Conservation (phyloP, 768 basidiomycete genomes). For the Suillus brevipes region DNA sequence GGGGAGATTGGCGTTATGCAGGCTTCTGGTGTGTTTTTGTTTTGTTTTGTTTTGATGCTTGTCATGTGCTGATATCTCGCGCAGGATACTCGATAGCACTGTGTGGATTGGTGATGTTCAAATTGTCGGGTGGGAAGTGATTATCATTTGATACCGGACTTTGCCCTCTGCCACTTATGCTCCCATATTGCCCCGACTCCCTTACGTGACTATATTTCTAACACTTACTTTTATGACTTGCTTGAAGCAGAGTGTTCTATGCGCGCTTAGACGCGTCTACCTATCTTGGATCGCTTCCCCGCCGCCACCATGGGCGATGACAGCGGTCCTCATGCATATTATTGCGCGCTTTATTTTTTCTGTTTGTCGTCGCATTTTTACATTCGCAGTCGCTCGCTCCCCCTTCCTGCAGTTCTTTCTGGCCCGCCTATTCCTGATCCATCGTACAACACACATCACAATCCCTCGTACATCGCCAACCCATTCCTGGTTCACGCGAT, state of each 20-base stretch:
- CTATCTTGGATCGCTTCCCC: not conserved
- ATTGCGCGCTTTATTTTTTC: not conserved
- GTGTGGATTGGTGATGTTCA: slow-evolving; percentile 82
- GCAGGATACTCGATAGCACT: slow-evolving; percentile 87
- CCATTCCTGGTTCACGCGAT: too few species aligned
- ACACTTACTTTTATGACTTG: not conserved
- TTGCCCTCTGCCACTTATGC: not conserved
- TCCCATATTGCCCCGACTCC: not conserved
- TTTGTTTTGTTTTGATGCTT: not conserved
- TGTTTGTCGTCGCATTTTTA: not conserved
- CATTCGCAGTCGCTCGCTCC: not conserved
- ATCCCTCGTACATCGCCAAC: not conserved
- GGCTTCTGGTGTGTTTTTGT: slow-evolving; percentile 59
- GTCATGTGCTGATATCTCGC: slow-evolving; percentile 7
- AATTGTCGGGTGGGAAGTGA: slow-evolving; percentile 67
- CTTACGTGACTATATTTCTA: not conserved
- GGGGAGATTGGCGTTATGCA: slow-evolving; percentile 81
- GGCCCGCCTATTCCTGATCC: not conserved
- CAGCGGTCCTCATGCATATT: not conserved
- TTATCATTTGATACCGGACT: slow-evolving; percentile 23
- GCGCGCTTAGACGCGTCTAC: not conserved
- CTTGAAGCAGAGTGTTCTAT: not conserved
- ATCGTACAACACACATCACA: not conserved
- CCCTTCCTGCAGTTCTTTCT: not conserved
- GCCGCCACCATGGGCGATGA: not conserved